Conservation (phyloP, 176 grass and related monocot species). For the Bolboschoenus planiculmis region DNA sequence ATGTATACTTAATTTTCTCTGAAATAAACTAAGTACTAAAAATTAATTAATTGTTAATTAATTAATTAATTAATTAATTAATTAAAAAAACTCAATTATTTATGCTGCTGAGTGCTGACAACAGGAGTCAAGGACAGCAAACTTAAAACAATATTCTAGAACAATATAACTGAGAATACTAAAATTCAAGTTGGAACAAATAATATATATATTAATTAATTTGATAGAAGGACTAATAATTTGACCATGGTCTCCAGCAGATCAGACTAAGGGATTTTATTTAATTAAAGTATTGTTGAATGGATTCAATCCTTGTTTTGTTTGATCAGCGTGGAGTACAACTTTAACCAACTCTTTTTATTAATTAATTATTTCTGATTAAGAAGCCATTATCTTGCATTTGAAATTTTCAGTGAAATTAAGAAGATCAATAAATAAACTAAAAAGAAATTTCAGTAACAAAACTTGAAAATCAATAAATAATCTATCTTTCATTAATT, state of each 20-base stretch:
- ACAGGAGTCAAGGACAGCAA: not conserved
- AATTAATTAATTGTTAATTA: too few relatives aligned
- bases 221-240: not conserved
- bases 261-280: not conserved
- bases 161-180: not conserved
- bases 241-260: slow-evolving; percentile 1
- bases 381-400: not conserved
- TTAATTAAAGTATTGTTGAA: slow-evolving; percentile 3
- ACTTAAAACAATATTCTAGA: not conserved
- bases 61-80: too few relatives aligned
- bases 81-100: too few relatives aligned
- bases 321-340: not conserved
- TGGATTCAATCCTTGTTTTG: not conserved
- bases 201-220: not conserved
- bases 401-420: too few relatives aligned
- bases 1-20: not conserved
- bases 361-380: not conserved
- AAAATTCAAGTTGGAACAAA: not conserved
- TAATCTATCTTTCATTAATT: too few relatives aligned
- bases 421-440: too few relatives aligned
- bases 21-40: not conserved
- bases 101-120: not conserved
- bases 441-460: too few relatives aligned
- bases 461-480: too few relatives aligned
- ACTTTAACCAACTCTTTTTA: not conserved